Conservation (phyloP, 352 stramenopile genomes). For the Phytopythium helicoides region DNA sequence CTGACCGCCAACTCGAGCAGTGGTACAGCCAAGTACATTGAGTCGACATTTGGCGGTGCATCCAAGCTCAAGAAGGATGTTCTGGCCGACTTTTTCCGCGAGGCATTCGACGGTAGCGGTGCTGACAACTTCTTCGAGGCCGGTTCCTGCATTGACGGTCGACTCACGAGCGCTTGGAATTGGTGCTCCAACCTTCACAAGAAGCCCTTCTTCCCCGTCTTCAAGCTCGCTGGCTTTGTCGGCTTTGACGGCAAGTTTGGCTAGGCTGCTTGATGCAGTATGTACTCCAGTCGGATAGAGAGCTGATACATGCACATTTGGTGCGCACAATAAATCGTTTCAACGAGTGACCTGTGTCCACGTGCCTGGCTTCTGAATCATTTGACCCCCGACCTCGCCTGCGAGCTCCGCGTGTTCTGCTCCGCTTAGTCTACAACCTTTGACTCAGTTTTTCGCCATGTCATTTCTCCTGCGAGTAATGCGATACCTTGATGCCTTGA, state of each 20-base stretch:
- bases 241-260: conserved; percentile 97
- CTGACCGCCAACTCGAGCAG: conserved; percentile 44
- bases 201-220: conserved; percentile 95
- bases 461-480: no score
- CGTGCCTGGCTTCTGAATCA: no score
- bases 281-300: no score
- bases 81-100: conserved; percentile 95
- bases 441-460: no score
- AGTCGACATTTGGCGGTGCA: conserved; percentile 84
- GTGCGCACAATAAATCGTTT: no score
- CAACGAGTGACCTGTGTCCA: no score
- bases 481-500: no score
- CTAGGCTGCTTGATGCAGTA: conserved; percentile 19
- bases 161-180: conserved; percentile 97
- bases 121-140: conserved; percentile 96
- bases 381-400: no score
- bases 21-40: conserved; percentile 60
- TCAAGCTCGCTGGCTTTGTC: conserved; percentile 96
- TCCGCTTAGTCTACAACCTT: no score
- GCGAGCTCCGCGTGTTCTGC: no score
- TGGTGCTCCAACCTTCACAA: conserved; percentile 95
- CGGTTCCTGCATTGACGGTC: conserved; percentile 95
- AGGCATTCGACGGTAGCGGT: conserved; percentile 95
- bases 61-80: conserved; percentile 87
- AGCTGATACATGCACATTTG: no score